Percentiles rank a stretch among this genome's conserved stretches.
Conservation (phyloP, 805 yeast species). For the Sugiyamaella mastotermitis region DNA sequence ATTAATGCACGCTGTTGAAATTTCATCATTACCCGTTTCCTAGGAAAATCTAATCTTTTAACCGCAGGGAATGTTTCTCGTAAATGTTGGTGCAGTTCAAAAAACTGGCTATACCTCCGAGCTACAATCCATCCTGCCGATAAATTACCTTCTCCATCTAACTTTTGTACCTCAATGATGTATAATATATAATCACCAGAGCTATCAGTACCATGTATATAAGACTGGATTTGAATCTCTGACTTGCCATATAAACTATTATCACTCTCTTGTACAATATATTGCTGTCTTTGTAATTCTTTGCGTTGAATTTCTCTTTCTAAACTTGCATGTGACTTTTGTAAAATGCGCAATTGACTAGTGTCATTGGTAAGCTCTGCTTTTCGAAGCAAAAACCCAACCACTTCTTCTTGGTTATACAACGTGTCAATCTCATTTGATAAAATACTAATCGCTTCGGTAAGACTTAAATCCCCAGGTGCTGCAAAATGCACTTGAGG, state of each 20-base stretch:
- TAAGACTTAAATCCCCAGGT: slow-evolving; percentile 60
- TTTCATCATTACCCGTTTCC: slow-evolving; percentile 55
- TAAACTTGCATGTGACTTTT: slow-evolving; percentile 60
- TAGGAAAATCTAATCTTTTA: slow-evolving; percentile 45
- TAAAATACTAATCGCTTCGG: slow-evolving; percentile 61
- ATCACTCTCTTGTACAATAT: slow-evolving; percentile 74
- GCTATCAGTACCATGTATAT: slow-evolving; percentile 46
- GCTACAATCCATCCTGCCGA: slow-evolving; percentile 88
- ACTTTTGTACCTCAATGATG: slow-evolving; percentile 68
- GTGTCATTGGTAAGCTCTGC: slow-evolving; percentile 80
- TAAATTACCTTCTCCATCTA: slow-evolving; percentile 34
- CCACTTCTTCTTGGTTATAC: slow-evolving; percentile 54
- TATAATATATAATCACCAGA: slow-evolving; percentile 62
- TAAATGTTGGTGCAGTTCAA: slow-evolving; percentile 60
- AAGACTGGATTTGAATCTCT: slow-evolving; percentile 34
- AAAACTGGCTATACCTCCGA: slow-evolving; percentile 80
- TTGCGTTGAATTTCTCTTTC: slow-evolving; percentile 67
- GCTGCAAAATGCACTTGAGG: slow-evolving; percentile 45
- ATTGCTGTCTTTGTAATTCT: slow-evolving; percentile 73
- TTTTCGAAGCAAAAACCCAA: slow-evolving; percentile 64
- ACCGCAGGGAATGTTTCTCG: slow-evolving; percentile 47
- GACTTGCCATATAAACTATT: slow-evolving; percentile 58
- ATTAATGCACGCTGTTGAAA: slow-evolving; percentile 59
- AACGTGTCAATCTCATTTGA: slow-evolving; percentile 52
- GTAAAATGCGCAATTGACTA: slow-evolving; percentile 60